Evolutionary conservation across 2,329 filamentous ascomycete genomes (phyloP).

Genomic region (Fusarium annulatum): DNA sequence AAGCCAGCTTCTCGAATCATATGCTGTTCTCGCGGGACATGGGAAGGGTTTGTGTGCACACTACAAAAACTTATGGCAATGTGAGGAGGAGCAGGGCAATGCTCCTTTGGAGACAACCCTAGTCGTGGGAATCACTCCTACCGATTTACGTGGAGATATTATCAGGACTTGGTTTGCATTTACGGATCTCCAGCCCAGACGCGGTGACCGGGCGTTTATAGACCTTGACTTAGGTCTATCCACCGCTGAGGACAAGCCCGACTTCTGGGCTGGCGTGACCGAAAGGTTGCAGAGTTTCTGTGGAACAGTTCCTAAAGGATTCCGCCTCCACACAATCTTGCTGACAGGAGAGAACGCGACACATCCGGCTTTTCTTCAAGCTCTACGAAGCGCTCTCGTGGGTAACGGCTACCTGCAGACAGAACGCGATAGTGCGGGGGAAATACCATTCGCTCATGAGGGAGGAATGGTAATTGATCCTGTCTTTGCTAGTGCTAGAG

Average conservation of each 20-base stretch:
- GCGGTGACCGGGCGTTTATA: background rate
- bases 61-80: background rate
- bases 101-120: background rate
- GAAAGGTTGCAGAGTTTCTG: background rate
- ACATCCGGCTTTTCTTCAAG: background rate
- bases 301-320: background rate
- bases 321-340: background rate
- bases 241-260: accelerated
- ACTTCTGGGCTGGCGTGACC: background rate
- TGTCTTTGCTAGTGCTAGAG: background rate
- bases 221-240: background rate
- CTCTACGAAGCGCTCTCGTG: background rate
- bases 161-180: slow-evolving; percentile 1
- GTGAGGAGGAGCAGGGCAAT: background rate
- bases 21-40: slow-evolving; percentile 10
- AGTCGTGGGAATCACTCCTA: background rate
- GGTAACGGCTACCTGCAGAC: background rate
- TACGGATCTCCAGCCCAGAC: background rate
- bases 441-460: accelerated
- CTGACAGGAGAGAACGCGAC: slow-evolving; percentile 18
- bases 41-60: slow-evolving; percentile 1
- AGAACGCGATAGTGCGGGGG: background rate
- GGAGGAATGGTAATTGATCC: background rate
- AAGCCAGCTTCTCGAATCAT: background rate
- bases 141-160: slow-evolving; percentile 6